Percentiles rank a stretch among this genome's conserved stretches.
Evolutionary conservation across 495 filamentous ascomycete species (phyloP).

Genomic region (Aspergillus leporis): DNA sequence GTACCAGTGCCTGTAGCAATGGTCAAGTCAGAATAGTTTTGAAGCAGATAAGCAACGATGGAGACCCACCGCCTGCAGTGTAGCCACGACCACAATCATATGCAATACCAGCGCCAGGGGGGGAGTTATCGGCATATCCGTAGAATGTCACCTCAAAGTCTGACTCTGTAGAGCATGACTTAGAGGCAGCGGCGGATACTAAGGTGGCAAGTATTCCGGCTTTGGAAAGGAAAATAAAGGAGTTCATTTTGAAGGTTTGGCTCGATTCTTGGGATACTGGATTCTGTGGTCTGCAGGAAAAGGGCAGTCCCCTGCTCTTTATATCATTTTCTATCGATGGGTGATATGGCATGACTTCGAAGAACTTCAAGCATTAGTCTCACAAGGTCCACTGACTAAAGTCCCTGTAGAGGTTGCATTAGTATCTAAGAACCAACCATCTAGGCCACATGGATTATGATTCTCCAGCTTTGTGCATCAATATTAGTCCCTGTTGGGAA

Average conservation of each 20-base stretch:
- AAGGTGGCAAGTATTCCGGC: neutral
- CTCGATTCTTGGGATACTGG: neutral
- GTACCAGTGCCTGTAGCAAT: slow-evolving; percentile 36
- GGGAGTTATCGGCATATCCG: slow-evolving; percentile 46
- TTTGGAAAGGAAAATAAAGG: neutral
- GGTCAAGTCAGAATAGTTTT: neutral
- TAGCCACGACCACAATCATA: slow-evolving; percentile 38
- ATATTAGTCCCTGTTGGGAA: neutral
- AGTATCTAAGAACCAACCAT: neutral
- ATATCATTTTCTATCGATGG: neutral
- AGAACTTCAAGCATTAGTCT: neutral
- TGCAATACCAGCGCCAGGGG: slow-evolving; percentile 40
- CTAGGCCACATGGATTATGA: neutral
- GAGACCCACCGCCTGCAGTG: slow-evolving; percentile 21
- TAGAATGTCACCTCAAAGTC: slow-evolving; percentile 27
- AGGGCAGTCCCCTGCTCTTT: neutral
- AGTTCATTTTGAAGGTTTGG: neutral
- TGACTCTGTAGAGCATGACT: neutral
- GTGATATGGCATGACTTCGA: neutral
- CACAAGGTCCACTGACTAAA: neutral
- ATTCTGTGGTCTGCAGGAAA: neutral
- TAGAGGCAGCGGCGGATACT: neutral
- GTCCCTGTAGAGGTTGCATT: neutral
- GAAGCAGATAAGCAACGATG: neutral
- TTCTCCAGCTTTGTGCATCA: neutral